Evolutionary conservation across 768 basidiomycete genomes (phyloP).

Genomic region (Tricholoma furcatifolium): DNA sequence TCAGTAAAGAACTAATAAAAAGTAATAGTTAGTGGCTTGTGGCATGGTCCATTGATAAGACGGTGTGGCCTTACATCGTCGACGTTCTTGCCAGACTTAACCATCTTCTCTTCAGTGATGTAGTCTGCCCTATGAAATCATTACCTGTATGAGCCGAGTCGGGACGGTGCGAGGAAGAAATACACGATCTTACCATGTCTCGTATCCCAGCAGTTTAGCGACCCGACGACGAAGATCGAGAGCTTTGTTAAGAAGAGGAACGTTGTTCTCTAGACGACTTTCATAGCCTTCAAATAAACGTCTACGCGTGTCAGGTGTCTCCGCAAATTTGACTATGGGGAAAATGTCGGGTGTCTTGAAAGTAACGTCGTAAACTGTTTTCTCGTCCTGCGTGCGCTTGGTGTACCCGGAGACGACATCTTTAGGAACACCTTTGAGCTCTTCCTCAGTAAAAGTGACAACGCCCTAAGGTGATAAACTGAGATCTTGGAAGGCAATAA

Average conservation of each 20-base stretch:
- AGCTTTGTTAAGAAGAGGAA: conserved; percentile 64
- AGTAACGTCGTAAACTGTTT: conserved; percentile 68
- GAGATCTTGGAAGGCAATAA: background rate
- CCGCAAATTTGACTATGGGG: conserved; percentile 80
- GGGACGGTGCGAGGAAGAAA: background rate
- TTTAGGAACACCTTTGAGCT: conserved; percentile 77
- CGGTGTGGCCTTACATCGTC: conserved; percentile 39
- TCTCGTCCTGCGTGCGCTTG: conserved; percentile 57
- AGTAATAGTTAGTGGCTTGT: conserved; percentile 6
- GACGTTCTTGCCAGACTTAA: conserved; percentile 65
- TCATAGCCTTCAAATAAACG: conserved; percentile 69
- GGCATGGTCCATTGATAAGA: background rate
- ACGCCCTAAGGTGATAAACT: conserved; percentile 39
- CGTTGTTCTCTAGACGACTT: conserved; percentile 65
- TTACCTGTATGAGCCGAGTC: background rate
- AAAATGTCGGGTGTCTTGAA: conserved; percentile 84
- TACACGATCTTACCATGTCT: conserved; percentile 50
- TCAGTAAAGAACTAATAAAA: conserved; percentile 78
- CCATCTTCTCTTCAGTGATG: conserved; percentile 83
- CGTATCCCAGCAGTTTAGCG: conserved; percentile 65
- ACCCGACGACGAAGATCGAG: conserved; percentile 71
- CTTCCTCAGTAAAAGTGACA: conserved; percentile 65
- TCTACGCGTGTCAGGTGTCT: conserved; percentile 66
- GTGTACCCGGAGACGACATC: conserved; percentile 79
- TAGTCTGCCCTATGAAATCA: conserved; percentile 69